These are phyloP conservation scores for Crithidia expoeki DNA, from an alignment of 208 protist genomes.

Conservation along the genomic window DNA sequence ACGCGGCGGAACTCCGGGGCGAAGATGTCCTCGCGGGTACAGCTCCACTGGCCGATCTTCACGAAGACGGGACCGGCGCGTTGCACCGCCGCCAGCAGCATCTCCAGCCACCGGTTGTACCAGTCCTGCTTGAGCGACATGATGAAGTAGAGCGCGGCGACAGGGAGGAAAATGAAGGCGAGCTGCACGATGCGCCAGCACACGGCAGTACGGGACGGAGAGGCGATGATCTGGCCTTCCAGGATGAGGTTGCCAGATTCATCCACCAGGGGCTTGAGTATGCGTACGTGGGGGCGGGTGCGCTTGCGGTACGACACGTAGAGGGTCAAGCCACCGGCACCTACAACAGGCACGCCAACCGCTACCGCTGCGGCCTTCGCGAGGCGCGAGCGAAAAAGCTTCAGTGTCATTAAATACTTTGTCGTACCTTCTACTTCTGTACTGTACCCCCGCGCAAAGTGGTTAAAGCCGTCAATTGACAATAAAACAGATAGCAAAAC, in stretches of 20 bases:
- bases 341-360: slow-evolving; percentile 52
- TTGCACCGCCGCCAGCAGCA: slow-evolving; percentile 77
- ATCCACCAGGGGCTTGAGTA: slow-evolving; percentile 74
- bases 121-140: slow-evolving; percentile 55
- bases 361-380: slow-evolving; percentile 27
- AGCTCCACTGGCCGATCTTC: slow-evolving; percentile 92
- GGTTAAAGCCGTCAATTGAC: too few species aligned
- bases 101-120: slow-evolving; percentile 75
- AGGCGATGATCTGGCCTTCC: slow-evolving; percentile 50
- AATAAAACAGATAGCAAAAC: too few species aligned
- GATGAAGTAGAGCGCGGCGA: slow-evolving; percentile 76
- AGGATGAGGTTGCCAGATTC: slow-evolving; percentile 67
- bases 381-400: slow-evolving; percentile 28
- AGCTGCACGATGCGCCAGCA: slow-evolving; percentile 63
- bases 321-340: slow-evolving; percentile 48
- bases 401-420: slow-evolving; percentile 28
- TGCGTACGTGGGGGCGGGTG: slow-evolving; percentile 48
- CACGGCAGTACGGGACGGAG: slow-evolving; percentile 43
- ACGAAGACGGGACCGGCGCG: slow-evolving; percentile 87
- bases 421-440: too few species aligned
- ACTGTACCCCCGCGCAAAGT: too few species aligned
- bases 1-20: slow-evolving; percentile 74
- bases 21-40: slow-evolving; percentile 90
- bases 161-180: slow-evolving; percentile 71
- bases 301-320: slow-evolving; percentile 76